Percentiles rank a stretch among this genome's conserved stretches.
These are phyloP conservation scores for Thermomyces lanuginosus DNA, from an alignment of 2,329 filamentous ascomycete genomes.

Conservation along the genomic window DNA sequence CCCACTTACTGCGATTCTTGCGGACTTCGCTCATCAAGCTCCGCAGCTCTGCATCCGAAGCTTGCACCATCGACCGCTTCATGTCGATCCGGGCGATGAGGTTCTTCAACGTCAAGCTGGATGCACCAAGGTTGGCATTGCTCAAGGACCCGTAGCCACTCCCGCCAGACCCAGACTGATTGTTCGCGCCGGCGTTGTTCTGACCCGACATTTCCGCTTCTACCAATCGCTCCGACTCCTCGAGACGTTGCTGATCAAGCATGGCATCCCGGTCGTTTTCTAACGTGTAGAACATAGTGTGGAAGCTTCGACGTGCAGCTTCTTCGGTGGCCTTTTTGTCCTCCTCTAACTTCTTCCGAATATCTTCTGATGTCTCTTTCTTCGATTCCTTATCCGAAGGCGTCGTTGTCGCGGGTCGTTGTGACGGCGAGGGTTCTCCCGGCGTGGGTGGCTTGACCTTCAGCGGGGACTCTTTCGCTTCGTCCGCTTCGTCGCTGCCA, in stretches of 20 bases:
- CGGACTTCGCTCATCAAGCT: constrained; percentile 92
- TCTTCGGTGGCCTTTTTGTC: constrained; percentile 83
- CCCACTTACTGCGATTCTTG: constrained; percentile 98
- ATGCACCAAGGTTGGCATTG: constrained; percentile 86
- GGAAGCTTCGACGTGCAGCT: constrained; percentile 74
- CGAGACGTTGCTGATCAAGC: constrained; percentile 91
- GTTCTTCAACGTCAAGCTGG: constrained; percentile 89
- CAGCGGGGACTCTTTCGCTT: constrained; percentile 28
- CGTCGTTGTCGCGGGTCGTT: constrained; percentile 47
- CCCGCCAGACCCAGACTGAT: constrained; percentile 35
- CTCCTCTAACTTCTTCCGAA: constrained; percentile 82
- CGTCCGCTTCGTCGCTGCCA: constrained; percentile 35
- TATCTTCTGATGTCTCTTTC: constrained; percentile 63
- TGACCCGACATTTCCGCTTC: constrained; percentile 79
- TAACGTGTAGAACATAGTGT: constrained; percentile 85
- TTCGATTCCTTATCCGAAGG: constrained; percentile 41
- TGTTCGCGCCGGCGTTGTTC: constrained; percentile 40
- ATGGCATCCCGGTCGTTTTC: constrained; percentile 93
- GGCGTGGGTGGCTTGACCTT: constrained; percentile 37
- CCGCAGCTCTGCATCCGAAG: constrained; percentile 81
- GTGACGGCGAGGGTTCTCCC: constrained; percentile 51
- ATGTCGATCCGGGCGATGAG: constrained; percentile 89
- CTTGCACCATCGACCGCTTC: constrained; percentile 75
- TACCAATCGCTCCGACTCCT: constrained; percentile 89
- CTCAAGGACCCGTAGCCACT: constrained; percentile 77